phyloP scores from a whole-genome alignment of 257 asterid genomes.

The Haberlea rhodopensis region DNA sequence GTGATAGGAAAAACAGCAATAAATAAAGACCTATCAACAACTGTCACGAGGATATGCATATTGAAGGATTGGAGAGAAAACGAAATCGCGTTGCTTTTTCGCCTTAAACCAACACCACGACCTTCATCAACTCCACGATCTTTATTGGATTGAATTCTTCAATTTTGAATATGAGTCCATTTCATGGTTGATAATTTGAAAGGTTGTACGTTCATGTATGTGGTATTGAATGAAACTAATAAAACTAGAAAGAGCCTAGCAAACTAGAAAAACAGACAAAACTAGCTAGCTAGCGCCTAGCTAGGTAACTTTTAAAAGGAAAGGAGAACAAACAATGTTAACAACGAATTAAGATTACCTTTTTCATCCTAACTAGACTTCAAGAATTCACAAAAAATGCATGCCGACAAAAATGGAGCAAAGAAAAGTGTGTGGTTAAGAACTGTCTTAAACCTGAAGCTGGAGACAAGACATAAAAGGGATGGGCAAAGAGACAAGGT shows the following conservation, averaged over 20 bases:
- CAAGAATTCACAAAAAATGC: conserved; percentile 28
- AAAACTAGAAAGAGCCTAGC: neutral
- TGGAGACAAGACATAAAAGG: conserved; percentile 4
- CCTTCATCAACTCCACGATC: too few species aligned
- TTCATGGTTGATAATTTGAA: too few species aligned
- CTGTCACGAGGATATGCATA: too few species aligned
- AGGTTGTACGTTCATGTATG: neutral
- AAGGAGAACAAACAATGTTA: conserved; percentile 18
- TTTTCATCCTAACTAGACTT: conserved; percentile 21
- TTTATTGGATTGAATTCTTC: too few species aligned
- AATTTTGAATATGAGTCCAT: too few species aligned
- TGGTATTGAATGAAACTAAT: neutral
- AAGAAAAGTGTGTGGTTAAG: conserved; percentile 27
- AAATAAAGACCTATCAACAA: too few species aligned
- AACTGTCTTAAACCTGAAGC: conserved; percentile 18
- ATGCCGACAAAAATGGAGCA: conserved; percentile 24
- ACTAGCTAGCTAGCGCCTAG: neutral
- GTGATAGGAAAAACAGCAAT: too few species aligned
- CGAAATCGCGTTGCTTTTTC: too few species aligned
- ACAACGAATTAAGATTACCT: conserved; percentile 3
- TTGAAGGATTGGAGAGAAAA: too few species aligned
- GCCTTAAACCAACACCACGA: too few species aligned
- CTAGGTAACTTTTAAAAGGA: neutral
- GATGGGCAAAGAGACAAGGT: conserved; percentile 5
- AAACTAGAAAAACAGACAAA: neutral